A percentile compares a stretch with the other conserved stretches of the same genome.
Evolutionary conservation across 257 asterid genomes (phyloP).

Genomic region (Solanum ahanhuiri): DNA sequence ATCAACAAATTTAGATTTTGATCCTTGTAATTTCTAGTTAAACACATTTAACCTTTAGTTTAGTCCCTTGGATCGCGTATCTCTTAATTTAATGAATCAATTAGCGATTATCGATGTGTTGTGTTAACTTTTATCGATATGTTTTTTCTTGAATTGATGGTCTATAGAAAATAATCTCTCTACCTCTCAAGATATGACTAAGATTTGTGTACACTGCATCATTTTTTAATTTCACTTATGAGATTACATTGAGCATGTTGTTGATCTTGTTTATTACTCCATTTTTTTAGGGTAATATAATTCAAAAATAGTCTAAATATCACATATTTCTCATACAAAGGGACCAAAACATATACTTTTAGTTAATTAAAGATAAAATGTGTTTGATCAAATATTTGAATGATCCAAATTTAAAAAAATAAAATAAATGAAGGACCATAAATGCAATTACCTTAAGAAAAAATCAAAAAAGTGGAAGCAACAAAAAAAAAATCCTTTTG

Average conservation of each 20-base stretch:
- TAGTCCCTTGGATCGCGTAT: neutral
- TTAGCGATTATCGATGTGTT: neutral
- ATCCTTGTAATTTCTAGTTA: neutral
- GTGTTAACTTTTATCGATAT: neutral
- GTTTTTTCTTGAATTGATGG: fast-evolving
- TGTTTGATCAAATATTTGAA: neutral
- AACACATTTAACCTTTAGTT: neutral
- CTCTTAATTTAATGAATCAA: neutral
- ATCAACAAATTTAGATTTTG: neutral
- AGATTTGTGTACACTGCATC: fast-evolving
- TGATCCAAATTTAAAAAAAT: neutral
- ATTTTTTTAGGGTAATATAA: neutral
- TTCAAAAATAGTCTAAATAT: neutral
- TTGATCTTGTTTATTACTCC: neutral
- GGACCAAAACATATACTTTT: neutral
- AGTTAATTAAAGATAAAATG: neutral
- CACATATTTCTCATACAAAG: neutral
- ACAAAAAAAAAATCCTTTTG: neutral
- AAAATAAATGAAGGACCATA: neutral
- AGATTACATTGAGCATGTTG: fast-evolving
- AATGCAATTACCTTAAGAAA: neutral
- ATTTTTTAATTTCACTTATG: neutral
- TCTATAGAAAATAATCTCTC: neutral
- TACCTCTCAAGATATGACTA: neutral
- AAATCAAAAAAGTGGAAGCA: neutral